Evolutionary conservation across 1,139 yeast species (phyloP), one percentile per base, ranked within the genome.

Genomic region (Suhomyces wounanorum): DNA sequence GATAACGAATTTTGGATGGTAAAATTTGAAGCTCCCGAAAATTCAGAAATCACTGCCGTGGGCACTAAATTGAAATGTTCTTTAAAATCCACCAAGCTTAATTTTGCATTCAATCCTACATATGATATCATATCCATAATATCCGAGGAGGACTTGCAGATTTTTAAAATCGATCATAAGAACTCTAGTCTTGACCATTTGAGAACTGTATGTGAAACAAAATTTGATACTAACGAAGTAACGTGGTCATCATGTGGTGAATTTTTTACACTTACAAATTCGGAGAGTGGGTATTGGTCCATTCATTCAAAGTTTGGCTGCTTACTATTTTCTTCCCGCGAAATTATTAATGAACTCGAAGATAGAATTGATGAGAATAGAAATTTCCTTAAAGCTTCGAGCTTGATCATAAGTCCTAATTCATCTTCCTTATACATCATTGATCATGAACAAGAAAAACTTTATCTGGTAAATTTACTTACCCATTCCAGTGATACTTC

Each of bases 231-330:
- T 40, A 28, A 40, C 18, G 31, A 16, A 31, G 30, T 56, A 21
- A 30, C 37, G 5, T 76, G 80, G 80, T 66, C 79, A 0, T 65
- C 71, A 1, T 66, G 73, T 57, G 81, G 81, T 2, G 61, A 61
- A 18, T 75, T 67, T 51, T 69, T 75, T 50, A 55, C 60, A 1
- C 30, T 66, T 1, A 51, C 67, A 13, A 60, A 67, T 50, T 37
- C 49, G 7, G 48, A 51, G 3, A 55, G 64, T 16, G 70, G 69
- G 0, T 53, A 54, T 37, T 77, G 79, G 80, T 61, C 64, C 13
- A 55, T 75, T 6, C 59, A 63, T 35, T 68, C 78, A 3, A 70
- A 67, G 52, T 75, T 73, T 53, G 81, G 81, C 1, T 64, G 65
- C 38, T 52, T 57, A 3, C 59, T 66, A 10, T 74, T 72, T 53